Percentiles rank a stretch among this genome's conserved stretches.
These are phyloP conservation scores for Knufia fluminis DNA, from an alignment of 2,329 filamentous ascomycete species.

Conservation along the genomic window DNA sequence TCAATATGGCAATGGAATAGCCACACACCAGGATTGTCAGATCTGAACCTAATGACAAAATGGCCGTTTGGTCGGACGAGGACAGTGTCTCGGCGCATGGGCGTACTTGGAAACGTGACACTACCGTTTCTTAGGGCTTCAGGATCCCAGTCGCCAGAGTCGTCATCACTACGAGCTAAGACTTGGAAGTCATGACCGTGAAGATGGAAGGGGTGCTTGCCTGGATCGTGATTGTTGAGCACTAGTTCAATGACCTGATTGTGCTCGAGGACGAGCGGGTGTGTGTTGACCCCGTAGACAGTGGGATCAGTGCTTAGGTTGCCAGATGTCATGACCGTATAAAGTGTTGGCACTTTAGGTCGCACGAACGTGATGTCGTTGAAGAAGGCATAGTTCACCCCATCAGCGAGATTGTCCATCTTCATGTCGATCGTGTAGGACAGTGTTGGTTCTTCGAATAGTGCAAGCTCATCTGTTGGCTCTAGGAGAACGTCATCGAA, in stretches of 20 bases:
- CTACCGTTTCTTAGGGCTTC: conserved; percentile 24
- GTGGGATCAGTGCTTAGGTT: conserved; percentile 45
- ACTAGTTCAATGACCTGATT: conserved; percentile 38
- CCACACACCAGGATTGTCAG: conserved; percentile 46
- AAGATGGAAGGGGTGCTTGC: conserved; percentile 60
- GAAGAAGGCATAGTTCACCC: conserved; percentile 50
- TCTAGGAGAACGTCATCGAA: conserved; percentile 65
- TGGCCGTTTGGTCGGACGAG: conserved; percentile 47
- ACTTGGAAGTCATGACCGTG: conserved; percentile 70
- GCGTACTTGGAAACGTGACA: conserved; percentile 28
- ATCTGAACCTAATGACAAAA: conserved; percentile 46
- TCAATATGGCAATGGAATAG: conserved; percentile 44
- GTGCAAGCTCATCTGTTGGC: conserved; percentile 54
- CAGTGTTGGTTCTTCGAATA: conserved; percentile 54
- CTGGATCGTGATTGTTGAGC: conserved; percentile 32
- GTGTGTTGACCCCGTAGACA: conserved; percentile 58
- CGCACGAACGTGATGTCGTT: conserved; percentile 68
- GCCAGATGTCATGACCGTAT: conserved; percentile 60
- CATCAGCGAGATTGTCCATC: conserved; percentile 60
- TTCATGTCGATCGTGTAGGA: conserved; percentile 54
- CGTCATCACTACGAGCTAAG: conserved; percentile 26
- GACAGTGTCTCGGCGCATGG: conserved; percentile 46
- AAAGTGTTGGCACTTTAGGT: conserved; percentile 71
- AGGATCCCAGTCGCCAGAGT: conserved; percentile 26
- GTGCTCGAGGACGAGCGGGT: conserved; percentile 58